Evolutionary conservation across 2,329 filamentous ascomycete genomes (phyloP).

Genomic region (Botrytis pseudocinerea): DNA sequence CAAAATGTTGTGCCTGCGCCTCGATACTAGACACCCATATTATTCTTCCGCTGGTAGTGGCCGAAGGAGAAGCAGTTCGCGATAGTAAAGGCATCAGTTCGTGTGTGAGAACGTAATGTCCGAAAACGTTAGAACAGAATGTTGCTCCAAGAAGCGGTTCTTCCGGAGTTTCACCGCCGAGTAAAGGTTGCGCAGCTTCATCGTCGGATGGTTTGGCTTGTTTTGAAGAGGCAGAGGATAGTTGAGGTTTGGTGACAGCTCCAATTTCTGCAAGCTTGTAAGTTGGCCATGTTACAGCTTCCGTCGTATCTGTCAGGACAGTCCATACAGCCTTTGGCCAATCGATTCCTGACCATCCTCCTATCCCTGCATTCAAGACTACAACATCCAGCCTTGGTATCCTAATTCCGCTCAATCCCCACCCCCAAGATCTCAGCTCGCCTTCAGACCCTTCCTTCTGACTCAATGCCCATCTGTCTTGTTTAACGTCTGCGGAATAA

Average conservation of each 20-base stretch:
- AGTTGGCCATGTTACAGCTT: slow-evolving; percentile 72
- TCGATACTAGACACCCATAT: slow-evolving; percentile 89
- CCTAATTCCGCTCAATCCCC: slow-evolving; percentile 45
- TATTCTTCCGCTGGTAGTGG: slow-evolving; percentile 48
- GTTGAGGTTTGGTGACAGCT: slow-evolving; percentile 54
- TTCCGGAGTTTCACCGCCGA: slow-evolving; percentile 31
- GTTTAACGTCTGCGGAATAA: slow-evolving; percentile 34
- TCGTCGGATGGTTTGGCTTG: slow-evolving; percentile 19
- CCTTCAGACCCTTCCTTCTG: slow-evolving; percentile 54
- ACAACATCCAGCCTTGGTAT: slow-evolving; percentile 75
- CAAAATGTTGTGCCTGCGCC: slow-evolving; percentile 50
- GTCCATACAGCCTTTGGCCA: slow-evolving; percentile 60
- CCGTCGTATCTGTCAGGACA: slow-evolving; percentile 60
- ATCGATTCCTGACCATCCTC: slow-evolving; percentile 79
- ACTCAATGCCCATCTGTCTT: slow-evolving; percentile 43
- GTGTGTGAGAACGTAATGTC: slow-evolving; percentile 88
- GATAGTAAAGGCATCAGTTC: slow-evolving; percentile 72
- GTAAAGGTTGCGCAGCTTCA: slow-evolving; percentile 36
- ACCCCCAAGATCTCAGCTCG: slow-evolving; percentile 47
- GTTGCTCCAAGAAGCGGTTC: slow-evolving; percentile 72
- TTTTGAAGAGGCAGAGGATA: slow-evolving; percentile 31
- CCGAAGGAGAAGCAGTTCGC: slow-evolving; percentile 32
- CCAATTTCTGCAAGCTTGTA: slow-evolving; percentile 68
- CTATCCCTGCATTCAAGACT: slow-evolving; percentile 85
- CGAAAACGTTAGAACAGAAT: slow-evolving; percentile 91